These are phyloP conservation scores for Chiua virens DNA, from an alignment of 768 basidiomycete genomes.

Conservation along the genomic window DNA sequence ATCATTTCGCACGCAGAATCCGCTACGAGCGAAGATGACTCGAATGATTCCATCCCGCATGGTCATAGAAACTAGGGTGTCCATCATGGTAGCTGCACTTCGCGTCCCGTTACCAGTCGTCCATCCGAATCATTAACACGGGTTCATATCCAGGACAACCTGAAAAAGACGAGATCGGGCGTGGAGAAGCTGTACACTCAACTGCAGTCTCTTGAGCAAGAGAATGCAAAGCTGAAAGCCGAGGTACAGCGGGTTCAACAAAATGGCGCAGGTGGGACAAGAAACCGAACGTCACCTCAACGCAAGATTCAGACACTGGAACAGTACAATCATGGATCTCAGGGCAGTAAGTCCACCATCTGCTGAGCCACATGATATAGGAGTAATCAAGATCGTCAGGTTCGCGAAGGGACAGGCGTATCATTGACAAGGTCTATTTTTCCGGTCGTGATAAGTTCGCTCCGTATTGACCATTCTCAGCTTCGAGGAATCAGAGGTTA, in stretches of 20 bases:
- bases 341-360: constrained; percentile 1
- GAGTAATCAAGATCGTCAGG: constrained; percentile 2
- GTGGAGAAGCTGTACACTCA: constrained; percentile 9
- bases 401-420: constrained; percentile 11
- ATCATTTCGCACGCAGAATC: neutral
- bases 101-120: neutral
- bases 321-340: neutral
- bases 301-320: constrained; percentile 13
- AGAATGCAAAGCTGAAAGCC: constrained; percentile 3
- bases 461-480: constrained; percentile 4
- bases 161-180: constrained; percentile 3
- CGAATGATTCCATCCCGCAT: neutral
- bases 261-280: neutral
- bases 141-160: constrained; percentile 3
- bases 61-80: neutral
- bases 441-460: neutral
- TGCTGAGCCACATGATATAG: neutral
- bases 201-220: constrained; percentile 10
- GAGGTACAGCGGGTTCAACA: constrained; percentile 3
- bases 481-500: constrained; percentile 15
- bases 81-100: constrained; percentile 9
- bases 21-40: constrained; percentile 3
- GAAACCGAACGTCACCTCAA: neutral
- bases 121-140: neutral
- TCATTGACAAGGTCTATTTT: constrained; percentile 14